phyloP scores from a whole-genome alignment of 2,329 filamentous ascomycete genomes.

The Sphaerulina musiva region DNA sequence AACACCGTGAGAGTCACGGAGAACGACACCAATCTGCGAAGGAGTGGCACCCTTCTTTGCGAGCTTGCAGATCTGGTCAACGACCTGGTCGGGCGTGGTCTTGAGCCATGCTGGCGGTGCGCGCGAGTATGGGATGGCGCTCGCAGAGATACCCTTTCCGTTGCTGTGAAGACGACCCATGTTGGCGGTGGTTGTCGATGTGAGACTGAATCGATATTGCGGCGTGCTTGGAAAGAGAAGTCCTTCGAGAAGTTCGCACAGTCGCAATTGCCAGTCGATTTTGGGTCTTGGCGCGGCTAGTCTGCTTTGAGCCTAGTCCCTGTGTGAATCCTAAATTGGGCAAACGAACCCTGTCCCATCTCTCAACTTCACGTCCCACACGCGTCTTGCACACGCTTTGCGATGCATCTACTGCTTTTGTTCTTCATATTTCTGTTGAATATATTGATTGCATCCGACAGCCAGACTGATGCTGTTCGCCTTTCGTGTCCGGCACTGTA shows the following conservation, averaged over 20 bases:
- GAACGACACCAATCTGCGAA: slow-evolving; percentile 97
- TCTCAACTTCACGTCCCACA: slow-evolving; percentile 1
- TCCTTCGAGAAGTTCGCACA: background rate
- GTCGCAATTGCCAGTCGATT: slow-evolving; percentile 2
- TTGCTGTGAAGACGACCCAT: slow-evolving; percentile 99
- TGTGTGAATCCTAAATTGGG: background rate
- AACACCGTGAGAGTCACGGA: slow-evolving; percentile 96
- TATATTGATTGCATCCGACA: background rate
- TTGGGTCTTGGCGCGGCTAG: slow-evolving; percentile 2
- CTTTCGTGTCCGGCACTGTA: background rate
- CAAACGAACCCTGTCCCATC: background rate
- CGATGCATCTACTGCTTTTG: background rate
- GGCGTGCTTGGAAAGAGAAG: slow-evolving; percentile 4
- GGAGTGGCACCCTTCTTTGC: slow-evolving; percentile 98
- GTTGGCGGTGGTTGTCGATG: slow-evolving; percentile 41
- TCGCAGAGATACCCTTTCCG: slow-evolving; percentile 97
- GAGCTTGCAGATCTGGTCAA: slow-evolving; percentile 98
- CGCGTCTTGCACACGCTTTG: background rate
- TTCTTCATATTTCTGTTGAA: background rate
- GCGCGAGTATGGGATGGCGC: slow-evolving; percentile 94
- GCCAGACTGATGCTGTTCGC: background rate
- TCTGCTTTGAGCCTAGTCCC: background rate
- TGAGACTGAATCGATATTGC: slow-evolving; percentile 5
- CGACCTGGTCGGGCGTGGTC: slow-evolving; percentile 96
- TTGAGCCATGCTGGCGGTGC: slow-evolving; percentile 91